These are phyloP conservation scores for Apiosordaria backusii DNA, from an alignment of 495 filamentous ascomycete genomes.

Conservation along the genomic window DNA sequence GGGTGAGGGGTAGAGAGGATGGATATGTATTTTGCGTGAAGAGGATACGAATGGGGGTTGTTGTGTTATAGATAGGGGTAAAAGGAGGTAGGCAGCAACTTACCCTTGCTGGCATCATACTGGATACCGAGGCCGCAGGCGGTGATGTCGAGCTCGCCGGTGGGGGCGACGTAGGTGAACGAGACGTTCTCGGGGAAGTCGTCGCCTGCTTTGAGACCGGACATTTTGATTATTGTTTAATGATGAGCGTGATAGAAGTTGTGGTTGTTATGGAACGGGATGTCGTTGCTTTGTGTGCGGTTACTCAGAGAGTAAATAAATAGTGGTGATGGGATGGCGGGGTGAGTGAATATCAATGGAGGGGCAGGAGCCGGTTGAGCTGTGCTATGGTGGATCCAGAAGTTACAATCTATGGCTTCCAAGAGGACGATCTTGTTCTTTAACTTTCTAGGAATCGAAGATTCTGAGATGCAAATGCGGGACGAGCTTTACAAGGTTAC, in stretches of 20 bases:
- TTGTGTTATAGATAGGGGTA: background rate
- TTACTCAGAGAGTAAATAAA: background rate
- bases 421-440: too few relatives aligned
- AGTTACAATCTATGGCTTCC: background rate
- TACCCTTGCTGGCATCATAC: conserved; percentile 76
- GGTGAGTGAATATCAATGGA: background rate
- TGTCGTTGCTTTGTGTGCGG: too few relatives aligned
- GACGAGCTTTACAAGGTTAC: background rate
- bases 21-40: background rate
- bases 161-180: conserved; percentile 77
- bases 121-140: conserved; percentile 74
- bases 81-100: background rate
- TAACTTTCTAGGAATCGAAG: background rate
- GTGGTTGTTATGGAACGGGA: background rate
- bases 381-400: background rate
- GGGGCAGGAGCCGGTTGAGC: background rate
- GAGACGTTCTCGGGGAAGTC: conserved; percentile 73
- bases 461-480: background rate
- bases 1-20: too few relatives aligned
- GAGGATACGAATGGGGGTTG: background rate
- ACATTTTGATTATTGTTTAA: conserved; percentile 49
- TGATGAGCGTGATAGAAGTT: background rate
- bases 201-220: conserved; percentile 73
- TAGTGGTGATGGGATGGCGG: background rate
- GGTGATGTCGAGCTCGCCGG: conserved; percentile 60